phyloP scores from a whole-genome alignment of 2,329 filamentous ascomycete species.

The Xylaria sp. region DNA sequence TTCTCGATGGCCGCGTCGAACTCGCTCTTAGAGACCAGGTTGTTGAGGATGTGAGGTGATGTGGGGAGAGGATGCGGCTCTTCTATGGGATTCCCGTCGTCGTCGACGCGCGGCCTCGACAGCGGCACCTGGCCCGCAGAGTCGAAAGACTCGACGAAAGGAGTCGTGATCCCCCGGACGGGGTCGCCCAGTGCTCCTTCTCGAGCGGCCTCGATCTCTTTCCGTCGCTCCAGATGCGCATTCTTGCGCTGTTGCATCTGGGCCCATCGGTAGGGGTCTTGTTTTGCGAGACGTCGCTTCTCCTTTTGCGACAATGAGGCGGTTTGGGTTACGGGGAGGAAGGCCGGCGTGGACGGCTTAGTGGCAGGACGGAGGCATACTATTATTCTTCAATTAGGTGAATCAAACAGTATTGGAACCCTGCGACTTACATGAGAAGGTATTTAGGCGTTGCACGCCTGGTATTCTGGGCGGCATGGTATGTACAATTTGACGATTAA shows the following conservation, averaged over 20 bases:
- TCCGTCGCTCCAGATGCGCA: slow-evolving; percentile 80
- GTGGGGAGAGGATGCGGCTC: slow-evolving; percentile 58
- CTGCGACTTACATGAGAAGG: slow-evolving; percentile 65
- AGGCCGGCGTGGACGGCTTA: slow-evolving; percentile 59
- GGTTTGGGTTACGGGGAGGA: slow-evolving; percentile 69
- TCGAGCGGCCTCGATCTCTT: slow-evolving; percentile 73
- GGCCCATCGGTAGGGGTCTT: slow-evolving; percentile 83
- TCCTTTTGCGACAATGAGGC: slow-evolving; percentile 71
- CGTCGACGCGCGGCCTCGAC: slow-evolving; percentile 53
- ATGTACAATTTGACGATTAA: slow-evolving; percentile 35
- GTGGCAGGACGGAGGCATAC: slow-evolving; percentile 69
- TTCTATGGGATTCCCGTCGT: slow-evolving; percentile 54
- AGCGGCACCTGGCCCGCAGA: slow-evolving; percentile 62
- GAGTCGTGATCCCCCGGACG: slow-evolving; percentile 79
- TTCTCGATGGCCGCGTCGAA: slow-evolving; percentile 72
- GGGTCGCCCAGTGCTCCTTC: slow-evolving; percentile 77
- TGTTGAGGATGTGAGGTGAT: slow-evolving; percentile 72
- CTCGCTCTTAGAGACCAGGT: slow-evolving; percentile 76
- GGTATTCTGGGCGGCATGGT: slow-evolving; percentile 76
- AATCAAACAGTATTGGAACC: neutral
- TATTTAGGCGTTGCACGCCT: slow-evolving; percentile 67
- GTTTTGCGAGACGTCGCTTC: slow-evolving; percentile 72
- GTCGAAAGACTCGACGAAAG: slow-evolving; percentile 86
- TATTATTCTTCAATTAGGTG: slow-evolving; percentile 45
- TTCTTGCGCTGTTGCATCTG: slow-evolving; percentile 86